phyloP scores from a whole-genome alignment of 805 yeast genomes.

The Ogataea methylovora region DNA sequence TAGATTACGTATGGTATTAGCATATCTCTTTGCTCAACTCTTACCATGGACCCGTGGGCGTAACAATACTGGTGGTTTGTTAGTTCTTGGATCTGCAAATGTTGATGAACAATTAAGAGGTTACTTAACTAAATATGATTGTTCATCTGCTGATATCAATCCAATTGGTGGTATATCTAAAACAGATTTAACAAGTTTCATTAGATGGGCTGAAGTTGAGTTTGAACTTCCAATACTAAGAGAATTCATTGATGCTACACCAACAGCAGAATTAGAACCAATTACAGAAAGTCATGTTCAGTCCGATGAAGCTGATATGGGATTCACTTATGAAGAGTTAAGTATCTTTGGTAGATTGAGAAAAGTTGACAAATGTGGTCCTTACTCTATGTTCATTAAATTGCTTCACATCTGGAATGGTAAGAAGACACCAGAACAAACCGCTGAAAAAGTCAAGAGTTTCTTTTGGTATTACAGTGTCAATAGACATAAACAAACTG shows the following conservation, averaged over 20 bases:
- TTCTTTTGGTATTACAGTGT: constrained; percentile 93
- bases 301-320: constrained; percentile 97
- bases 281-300: constrained; percentile 88
- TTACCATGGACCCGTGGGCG: constrained; percentile 89
- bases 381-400: constrained; percentile 88
- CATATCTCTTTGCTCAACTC: constrained; percentile 88
- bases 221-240: constrained; percentile 72
- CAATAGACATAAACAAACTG: constrained; percentile 95
- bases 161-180: constrained; percentile 99
- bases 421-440: constrained; percentile 68
- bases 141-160: constrained; percentile 94
- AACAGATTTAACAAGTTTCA: constrained; percentile 82
- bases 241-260: constrained; percentile 83
- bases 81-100: constrained; percentile 93
- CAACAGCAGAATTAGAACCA: constrained; percentile 98
- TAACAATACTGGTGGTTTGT: constrained; percentile 62
- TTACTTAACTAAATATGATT: constrained; percentile 91
- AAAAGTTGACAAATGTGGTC: constrained; percentile 93
- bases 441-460: constrained; percentile 86
- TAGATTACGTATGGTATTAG: constrained; percentile 86
- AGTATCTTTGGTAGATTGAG: constrained; percentile 86
- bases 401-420: constrained; percentile 91
- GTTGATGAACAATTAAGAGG: constrained; percentile 97
- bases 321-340: constrained; percentile 92
- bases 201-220: constrained; percentile 62